Percentiles rank a stretch among this genome's conserved stretches.
Evolutionary conservation across 495 filamentous ascomycete genomes (phyloP).

Genomic region (Choiromyces venosus): DNA sequence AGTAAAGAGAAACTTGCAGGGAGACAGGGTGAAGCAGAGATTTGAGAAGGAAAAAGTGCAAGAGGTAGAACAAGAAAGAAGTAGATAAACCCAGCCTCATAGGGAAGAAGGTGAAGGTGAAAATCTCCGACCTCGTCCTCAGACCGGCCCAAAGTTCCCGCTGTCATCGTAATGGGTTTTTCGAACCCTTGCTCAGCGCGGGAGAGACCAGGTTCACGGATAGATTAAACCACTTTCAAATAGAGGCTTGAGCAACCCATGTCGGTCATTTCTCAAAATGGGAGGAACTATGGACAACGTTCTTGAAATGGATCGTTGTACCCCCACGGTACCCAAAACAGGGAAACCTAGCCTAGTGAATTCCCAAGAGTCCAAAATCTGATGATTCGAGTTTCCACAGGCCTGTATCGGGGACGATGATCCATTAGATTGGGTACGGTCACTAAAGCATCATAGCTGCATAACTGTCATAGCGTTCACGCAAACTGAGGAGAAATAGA

Average conservation of each 20-base stretch:
- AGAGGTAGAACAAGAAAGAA: not conserved
- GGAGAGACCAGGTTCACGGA: slow-evolving; percentile 36
- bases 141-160: slow-evolving; percentile 33
- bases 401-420: slow-evolving; percentile 39
- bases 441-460: slow-evolving; percentile 37
- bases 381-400: slow-evolving; percentile 30
- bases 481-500: not conserved
- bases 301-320: slow-evolving; percentile 28
- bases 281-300: slow-evolving; percentile 15
- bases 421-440: slow-evolving; percentile 37
- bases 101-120: slow-evolving; percentile 23
- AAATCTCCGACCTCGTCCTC: slow-evolving; percentile 38
- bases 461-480: slow-evolving; percentile 37
- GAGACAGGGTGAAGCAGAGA: not conserved
- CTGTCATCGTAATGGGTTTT: slow-evolving; percentile 38
- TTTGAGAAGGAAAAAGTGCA: not conserved
- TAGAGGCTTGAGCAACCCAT: slow-evolving; percentile 35
- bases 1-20: not conserved
- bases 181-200: slow-evolving; percentile 36
- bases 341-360: slow-evolving; percentile 24
- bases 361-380: slow-evolving; percentile 35
- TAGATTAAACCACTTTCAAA: slow-evolving; percentile 38
- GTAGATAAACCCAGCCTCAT: not conserved
- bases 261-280: slow-evolving; percentile 8
- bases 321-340: slow-evolving; percentile 34